These are phyloP conservation scores for Auricularia cornea DNA, from an alignment of 768 basidiomycete genomes.

Conservation along the genomic window DNA sequence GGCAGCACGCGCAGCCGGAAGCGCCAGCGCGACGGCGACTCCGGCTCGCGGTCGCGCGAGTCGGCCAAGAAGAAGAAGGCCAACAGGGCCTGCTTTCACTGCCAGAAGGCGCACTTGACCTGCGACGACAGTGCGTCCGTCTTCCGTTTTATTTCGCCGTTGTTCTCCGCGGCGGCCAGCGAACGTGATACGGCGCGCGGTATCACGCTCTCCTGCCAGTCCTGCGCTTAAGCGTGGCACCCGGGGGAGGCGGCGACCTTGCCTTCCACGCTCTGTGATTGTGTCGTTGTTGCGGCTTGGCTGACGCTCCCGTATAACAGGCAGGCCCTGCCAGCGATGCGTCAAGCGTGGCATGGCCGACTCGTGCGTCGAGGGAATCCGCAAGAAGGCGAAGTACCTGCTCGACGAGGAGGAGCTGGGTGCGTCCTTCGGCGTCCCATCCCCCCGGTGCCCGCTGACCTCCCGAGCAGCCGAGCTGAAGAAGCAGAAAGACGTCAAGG, in stretches of 20 bases:
- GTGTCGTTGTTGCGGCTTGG: conserved; percentile 6
- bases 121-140: conserved; percentile 87
- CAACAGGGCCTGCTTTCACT: conserved; percentile 86
- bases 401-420: conserved; percentile 90
- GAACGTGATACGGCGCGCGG: not conserved
- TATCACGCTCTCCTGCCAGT: conserved; percentile 6
- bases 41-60: not conserved
- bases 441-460: not conserved
- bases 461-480: not conserved
- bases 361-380: conserved; percentile 86
- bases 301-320: conserved; percentile 39
- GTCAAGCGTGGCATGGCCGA: conserved; percentile 86
- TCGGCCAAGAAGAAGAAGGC: conserved; percentile 86
- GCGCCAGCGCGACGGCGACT: not conserved
- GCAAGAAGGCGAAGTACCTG: conserved; percentile 98
- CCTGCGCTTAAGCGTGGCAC: not conserved
- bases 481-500: not conserved
- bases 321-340: conserved; percentile 93
- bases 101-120: conserved; percentile 96
- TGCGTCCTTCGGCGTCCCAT: conserved; percentile 23
- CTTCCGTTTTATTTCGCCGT: not conserved
- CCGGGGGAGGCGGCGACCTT: too few species aligned
- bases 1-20: not conserved
- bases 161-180: conserved; percentile 1
- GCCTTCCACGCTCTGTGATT: not conserved